These are phyloP conservation scores for Melastoma candidum DNA, from an alignment of 441 rosid genomes.

Conservation along the genomic window DNA sequence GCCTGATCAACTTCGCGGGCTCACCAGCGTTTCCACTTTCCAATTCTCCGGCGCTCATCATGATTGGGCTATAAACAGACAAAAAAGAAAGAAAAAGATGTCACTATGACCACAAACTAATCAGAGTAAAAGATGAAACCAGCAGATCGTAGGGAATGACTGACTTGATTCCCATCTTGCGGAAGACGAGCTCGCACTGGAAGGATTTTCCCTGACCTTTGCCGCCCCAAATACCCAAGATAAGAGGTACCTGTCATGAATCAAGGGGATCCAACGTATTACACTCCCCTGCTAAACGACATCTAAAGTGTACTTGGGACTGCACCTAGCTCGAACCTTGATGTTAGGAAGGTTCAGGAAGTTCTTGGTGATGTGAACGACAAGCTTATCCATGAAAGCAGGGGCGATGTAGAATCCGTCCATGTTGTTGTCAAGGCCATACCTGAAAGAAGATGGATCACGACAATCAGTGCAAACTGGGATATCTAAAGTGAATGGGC, in stretches of 20 bases:
- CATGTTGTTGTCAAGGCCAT: conserved; percentile 8
- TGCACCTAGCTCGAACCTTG: neutral
- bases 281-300: too few relatives aligned
- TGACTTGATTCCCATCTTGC: conserved; percentile 33
- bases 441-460: neutral
- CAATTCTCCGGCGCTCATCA: conserved; percentile 18
- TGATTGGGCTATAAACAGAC: conserved; percentile 9
- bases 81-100: too few relatives aligned
- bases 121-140: neutral
- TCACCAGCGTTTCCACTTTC: conserved; percentile 17
- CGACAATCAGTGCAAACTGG: neutral
- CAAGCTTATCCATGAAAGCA: conserved; percentile 14
- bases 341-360: conserved; percentile 14
- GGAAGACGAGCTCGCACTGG: conserved; percentile 30
- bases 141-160: neutral
- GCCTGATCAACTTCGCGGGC: conserved; percentile 18
- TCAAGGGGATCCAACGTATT: too few relatives aligned
- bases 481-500: neutral
- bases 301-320: too few relatives aligned
- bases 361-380: conserved; percentile 15
- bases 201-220: conserved; percentile 37
- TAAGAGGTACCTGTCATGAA: too few relatives aligned
- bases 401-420: conserved; percentile 15
- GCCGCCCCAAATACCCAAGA: conserved; percentile 31
- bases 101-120: neutral